These are phyloP conservation scores for Penicillium sp. DNA, from an alignment of 2,329 filamentous ascomycete genomes.

Conservation along the genomic window DNA sequence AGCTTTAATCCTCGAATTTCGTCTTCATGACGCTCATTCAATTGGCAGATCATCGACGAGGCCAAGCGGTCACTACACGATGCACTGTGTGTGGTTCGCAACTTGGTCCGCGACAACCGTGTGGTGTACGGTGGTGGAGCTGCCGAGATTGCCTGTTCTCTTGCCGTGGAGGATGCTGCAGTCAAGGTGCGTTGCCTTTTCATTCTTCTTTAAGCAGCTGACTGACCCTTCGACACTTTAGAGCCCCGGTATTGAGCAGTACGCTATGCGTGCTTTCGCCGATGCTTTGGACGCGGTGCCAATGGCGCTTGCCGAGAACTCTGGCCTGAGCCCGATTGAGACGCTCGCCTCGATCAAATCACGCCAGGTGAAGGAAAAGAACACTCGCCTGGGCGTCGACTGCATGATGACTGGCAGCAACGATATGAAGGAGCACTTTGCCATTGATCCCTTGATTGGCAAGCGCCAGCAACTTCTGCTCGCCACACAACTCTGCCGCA, in stretches of 20 bases:
- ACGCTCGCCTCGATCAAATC: slow-evolving; percentile 93
- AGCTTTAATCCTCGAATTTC: slow-evolving; percentile 26
- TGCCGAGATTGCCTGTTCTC: slow-evolving; percentile 91
- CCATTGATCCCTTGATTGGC: slow-evolving; percentile 95
- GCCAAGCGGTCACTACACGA: slow-evolving; percentile 96
- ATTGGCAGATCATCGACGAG: slow-evolving; percentile 84
- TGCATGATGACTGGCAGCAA: slow-evolving; percentile 96
- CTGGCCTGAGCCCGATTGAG: slow-evolving; percentile 89
- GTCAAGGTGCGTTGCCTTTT: slow-evolving; percentile 55
- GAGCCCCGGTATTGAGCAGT: slow-evolving; percentile 96
- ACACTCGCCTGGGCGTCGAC: slow-evolving; percentile 79
- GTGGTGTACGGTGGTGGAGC: slow-evolving; percentile 97
- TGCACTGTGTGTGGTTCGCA: slow-evolving; percentile 93
- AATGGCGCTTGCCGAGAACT: slow-evolving; percentile 97
- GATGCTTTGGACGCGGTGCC: slow-evolving; percentile 90
- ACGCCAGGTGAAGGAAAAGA: slow-evolving; percentile 83
- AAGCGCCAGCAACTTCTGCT: slow-evolving; percentile 96
- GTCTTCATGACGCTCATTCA: slow-evolving; percentile 6
- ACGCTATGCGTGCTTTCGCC: slow-evolving; percentile 96
- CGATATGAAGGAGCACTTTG: slow-evolving; percentile 96
- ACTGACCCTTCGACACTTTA: slow-evolving; percentile 27
- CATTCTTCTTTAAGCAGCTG: neutral
- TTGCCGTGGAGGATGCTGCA: slow-evolving; percentile 92
- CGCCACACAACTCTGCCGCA: slow-evolving; percentile 93
- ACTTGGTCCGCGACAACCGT: slow-evolving; percentile 90